phyloP scores from a whole-genome alignment of 1,139 yeast genomes.

The Torulaspora pretoriensis region DNA sequence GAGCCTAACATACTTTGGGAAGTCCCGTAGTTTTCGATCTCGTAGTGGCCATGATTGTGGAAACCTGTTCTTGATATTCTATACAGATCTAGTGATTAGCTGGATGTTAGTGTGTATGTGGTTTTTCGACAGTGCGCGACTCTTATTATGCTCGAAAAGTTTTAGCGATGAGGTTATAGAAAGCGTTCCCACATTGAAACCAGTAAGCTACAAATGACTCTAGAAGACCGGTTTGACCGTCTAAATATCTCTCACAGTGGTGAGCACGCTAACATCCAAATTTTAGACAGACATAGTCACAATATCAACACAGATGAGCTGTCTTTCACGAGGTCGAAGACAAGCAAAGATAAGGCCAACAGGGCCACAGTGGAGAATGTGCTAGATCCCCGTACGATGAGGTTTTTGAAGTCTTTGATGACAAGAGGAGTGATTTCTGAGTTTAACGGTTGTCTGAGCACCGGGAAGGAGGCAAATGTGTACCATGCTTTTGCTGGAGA shows the following conservation, averaged over 20 bases:
- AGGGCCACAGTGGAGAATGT: conserved; percentile 97
- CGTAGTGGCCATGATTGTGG: not conserved
- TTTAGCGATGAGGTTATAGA: conserved; percentile 13
- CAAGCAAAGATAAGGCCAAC: conserved; percentile 76
- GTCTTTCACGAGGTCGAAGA: conserved; percentile 50
- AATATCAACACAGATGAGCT: conserved; percentile 60
- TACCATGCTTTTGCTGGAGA: conserved; percentile 84
- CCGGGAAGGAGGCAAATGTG: conserved; percentile 98
- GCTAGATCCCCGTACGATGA: conserved; percentile 87
- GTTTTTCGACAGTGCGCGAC: not conserved
- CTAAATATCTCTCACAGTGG: conserved; percentile 15
- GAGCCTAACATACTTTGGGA: conserved; percentile 18
- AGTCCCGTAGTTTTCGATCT: conserved; percentile 9
- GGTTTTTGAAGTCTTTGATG: conserved; percentile 74
- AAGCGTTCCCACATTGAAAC: not conserved
- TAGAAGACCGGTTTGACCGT: conserved; percentile 24
- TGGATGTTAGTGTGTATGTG: not conserved
- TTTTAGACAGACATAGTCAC: conserved; percentile 57
- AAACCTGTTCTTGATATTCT: no score
- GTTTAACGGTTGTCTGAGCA: conserved; percentile 89
- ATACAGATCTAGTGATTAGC: not conserved
- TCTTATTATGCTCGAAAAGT: conserved; percentile 5
- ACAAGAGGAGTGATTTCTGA: conserved; percentile 78
- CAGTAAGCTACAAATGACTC: conserved; percentile 15
- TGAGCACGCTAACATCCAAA: conserved; percentile 48